Percentiles rank a stretch among this genome's conserved stretches.
Conservation (phyloP, 1,284 basidiomycete species). For the Rhizoctonia solani region DNA sequence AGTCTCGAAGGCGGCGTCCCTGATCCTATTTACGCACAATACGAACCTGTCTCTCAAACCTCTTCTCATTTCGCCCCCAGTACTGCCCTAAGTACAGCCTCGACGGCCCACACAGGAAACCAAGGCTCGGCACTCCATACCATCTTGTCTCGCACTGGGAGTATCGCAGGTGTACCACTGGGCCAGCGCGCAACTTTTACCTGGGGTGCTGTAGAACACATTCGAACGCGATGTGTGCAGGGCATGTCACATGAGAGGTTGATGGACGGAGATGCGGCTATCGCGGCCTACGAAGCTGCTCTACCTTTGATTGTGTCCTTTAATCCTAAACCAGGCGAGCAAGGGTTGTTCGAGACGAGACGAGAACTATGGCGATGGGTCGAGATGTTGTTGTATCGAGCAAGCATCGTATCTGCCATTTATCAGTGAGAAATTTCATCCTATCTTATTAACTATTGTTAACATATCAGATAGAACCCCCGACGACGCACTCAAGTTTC, state of each 20-base stretch:
- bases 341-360: constrained; percentile 59
- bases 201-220: constrained; percentile 45
- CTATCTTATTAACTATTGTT: neutral
- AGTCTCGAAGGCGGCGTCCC: constrained; percentile 27
- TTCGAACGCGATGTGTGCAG: constrained; percentile 48
- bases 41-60: neutral
- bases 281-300: constrained; percentile 57
- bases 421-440: constrained; percentile 26
- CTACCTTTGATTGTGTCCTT: constrained; percentile 30
- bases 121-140: constrained; percentile 61
- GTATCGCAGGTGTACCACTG: constrained; percentile 42
- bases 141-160: constrained; percentile 35
- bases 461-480: constrained; percentile 37
- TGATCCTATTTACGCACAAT: constrained; percentile 5
- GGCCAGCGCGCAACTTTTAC: constrained; percentile 40
- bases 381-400: constrained; percentile 71
- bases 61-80: constrained; percentile 14
- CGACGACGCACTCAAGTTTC: constrained; percentile 45
- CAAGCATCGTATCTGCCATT: constrained; percentile 58
- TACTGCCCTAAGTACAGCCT: constrained; percentile 41
- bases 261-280: constrained; percentile 53
- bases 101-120: constrained; percentile 51
- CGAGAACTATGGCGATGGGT: constrained; percentile 81
- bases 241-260: constrained; percentile 60
- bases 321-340: constrained; percentile 19